Evolutionary conservation across 306 rosid species (phyloP).

Genomic region (Dryas alaskensis): DNA sequence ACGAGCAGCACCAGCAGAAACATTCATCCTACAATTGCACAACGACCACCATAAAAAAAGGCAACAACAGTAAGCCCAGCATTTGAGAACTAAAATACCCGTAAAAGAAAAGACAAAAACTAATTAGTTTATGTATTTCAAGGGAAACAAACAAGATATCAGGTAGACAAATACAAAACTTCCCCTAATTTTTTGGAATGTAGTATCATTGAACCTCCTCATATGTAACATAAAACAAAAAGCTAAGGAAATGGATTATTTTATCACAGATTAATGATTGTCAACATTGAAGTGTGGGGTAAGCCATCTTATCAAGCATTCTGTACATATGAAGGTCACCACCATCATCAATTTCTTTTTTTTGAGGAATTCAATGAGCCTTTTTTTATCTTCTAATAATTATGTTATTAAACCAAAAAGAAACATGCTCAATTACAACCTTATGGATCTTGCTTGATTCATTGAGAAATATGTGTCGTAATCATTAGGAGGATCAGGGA

Average conservation of each 20-base stretch:
- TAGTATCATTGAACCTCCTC: conserved; percentile 2
- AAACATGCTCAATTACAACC: conserved; percentile 42
- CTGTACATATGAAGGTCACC: background rate
- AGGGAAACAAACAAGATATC: background rate
- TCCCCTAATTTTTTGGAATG: background rate
- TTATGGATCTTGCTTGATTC: conserved; percentile 86
- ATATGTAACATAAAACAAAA: background rate
- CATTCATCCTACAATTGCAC: conserved; percentile 57
- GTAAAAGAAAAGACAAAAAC: background rate
- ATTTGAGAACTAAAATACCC: background rate
- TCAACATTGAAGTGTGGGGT: background rate
- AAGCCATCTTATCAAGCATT: background rate
- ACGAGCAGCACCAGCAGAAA: conserved; percentile 85
- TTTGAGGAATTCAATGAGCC: background rate
- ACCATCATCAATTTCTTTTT: conserved; percentile 6
- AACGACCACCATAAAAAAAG: conserved; percentile 14
- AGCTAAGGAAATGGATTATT: background rate
- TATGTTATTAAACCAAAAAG: conserved; percentile 17
- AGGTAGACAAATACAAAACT: background rate
- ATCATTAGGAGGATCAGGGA: conserved; percentile 60
- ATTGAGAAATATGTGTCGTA: conserved; percentile 67
- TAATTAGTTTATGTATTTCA: conserved; percentile 4
- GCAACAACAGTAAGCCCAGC: conserved; percentile 13
- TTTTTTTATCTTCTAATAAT: background rate
- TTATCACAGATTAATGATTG: background rate